A percentile compares a stretch with the other conserved stretches of the same genome.
Conservation (phyloP, 2,329 filamentous ascomycete genomes). For the Beauveria varroae region DNA sequence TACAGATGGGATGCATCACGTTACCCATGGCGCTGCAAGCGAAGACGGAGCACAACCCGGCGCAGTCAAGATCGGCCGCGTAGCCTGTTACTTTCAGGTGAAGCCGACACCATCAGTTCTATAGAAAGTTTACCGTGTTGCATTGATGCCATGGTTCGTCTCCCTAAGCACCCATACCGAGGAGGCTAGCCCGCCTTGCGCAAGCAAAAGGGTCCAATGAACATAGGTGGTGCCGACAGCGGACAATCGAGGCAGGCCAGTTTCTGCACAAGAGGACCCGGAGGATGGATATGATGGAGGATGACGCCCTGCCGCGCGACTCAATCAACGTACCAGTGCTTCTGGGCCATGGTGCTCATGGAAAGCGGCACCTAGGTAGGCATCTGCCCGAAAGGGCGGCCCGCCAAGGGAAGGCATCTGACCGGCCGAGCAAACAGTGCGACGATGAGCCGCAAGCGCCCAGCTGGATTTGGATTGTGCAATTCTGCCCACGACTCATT, state of each 20-base stretch:
- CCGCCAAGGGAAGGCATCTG: not conserved
- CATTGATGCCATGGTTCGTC: not conserved
- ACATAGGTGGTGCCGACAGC: not conserved
- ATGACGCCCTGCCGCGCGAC: not conserved
- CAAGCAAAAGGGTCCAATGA: not conserved
- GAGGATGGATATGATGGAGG: not conserved
- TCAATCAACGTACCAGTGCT: not conserved
- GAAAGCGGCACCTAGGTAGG: not conserved
- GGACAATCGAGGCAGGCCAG: not conserved
- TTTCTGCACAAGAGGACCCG: not conserved
- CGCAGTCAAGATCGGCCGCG: not conserved
- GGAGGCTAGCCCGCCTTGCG: not conserved
- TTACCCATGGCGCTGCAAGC: not conserved
- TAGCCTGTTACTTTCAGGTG: not conserved
- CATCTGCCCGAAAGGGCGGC: not conserved
- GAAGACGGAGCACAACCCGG: not conserved
- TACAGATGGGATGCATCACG: not conserved
- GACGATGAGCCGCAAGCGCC: not conserved
- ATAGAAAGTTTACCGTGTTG: not conserved
- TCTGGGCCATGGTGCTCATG: too few relatives aligned
- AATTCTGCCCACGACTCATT: not conserved
- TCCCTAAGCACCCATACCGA: not conserved
- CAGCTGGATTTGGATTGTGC: not conserved
- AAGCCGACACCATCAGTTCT: not conserved
- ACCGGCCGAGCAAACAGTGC: not conserved